Conservation (phyloP, 2,329 filamentous ascomycete species). For the Penicillium glabrum region DNA sequence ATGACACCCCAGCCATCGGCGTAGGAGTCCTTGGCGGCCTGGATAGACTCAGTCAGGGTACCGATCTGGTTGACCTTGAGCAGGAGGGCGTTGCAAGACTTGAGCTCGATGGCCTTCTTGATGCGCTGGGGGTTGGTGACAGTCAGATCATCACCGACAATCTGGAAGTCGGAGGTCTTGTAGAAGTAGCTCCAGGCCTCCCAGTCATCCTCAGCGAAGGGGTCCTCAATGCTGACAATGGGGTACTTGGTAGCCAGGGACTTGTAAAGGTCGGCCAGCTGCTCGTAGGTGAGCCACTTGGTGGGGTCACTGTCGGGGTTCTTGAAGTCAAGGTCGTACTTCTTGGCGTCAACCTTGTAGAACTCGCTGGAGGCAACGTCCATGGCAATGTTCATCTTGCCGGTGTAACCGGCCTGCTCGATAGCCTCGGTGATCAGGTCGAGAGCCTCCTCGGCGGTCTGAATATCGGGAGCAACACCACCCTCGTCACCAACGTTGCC, state of each 20-base stretch:
- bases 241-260: conserved; percentile 90
- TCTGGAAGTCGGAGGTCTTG: conserved; percentile 98
- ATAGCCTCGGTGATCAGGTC: conserved; percentile 95
- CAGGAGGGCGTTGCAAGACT: conserved; percentile 96
- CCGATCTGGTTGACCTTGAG: conserved; percentile 99
- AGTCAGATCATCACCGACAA: conserved; percentile 97
- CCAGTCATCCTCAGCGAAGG: conserved; percentile 99
- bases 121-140: conserved; percentile 99
- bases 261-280: conserved; percentile 91
- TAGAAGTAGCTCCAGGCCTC: conserved; percentile 99
- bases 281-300: conserved; percentile 99
- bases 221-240: conserved; percentile 98
- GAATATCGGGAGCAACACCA: conserved; percentile 98
- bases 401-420: conserved; percentile 91
- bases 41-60: conserved; percentile 97
- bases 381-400: conserved; percentile 97
- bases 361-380: conserved; percentile 99
- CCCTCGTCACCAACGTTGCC: conserved; percentile 99
- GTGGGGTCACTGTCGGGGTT: conserved; percentile 92
- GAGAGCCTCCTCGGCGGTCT: conserved; percentile 93
- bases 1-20: conserved; percentile 97
- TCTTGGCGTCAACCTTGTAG: conserved; percentile 97
- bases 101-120: conserved; percentile 99
- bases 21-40: conserved; percentile 98
- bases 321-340: conserved; percentile 99